Evolutionary conservation across 495 filamentous ascomycete genomes (phyloP), one percentile per base, ranked within the genome.

Genomic region (Penicillium desertorum): DNA sequence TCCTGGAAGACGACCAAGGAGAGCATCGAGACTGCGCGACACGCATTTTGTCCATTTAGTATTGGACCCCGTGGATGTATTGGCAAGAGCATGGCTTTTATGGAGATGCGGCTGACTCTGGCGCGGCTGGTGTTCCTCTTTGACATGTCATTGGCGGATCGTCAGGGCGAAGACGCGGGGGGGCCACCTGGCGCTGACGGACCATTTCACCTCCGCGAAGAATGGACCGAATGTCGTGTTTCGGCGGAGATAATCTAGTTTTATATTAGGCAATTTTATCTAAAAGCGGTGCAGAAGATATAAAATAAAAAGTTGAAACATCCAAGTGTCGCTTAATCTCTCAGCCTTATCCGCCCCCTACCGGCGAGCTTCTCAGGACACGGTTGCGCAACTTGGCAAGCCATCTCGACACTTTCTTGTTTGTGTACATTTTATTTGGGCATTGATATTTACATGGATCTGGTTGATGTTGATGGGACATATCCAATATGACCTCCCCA

Each of bases 21-120:
- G 19, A 67, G 68, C 4, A 68, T 81, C 11, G 77, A 76, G 50
- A 56, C 65, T 1, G 75, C 76, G 5, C 71, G 72, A 0, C 61
- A 60, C 4, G 80, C 80, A 16, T 85, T 82, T 62, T 79, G 72
- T 30, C 82, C 84, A 1, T 87, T 86, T 53, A 79, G 76, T 32
- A 76, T 83, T 41, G 84, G 84, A 1, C 78, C 79, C 0, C 69
- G 82, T 10, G 79, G 79, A 0, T 87, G 83, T 46, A 79, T 85
- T 45, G 84, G 82, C 2, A 83, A 83, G 71, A 70, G 70, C 7
- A 76, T 87, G 64, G 84, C 84, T 6, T 74, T 79, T 34, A 74
- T 80, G 70, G 83, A 86, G 60, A 70, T 84, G 54, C 70, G 73
- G 8, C 53, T 85, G 39, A 77, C 77, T 0, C 55, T 83, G 10